Conservation (phyloP, 768 basidiomycete genomes). For the Lactarius hengduanensis region DNA sequence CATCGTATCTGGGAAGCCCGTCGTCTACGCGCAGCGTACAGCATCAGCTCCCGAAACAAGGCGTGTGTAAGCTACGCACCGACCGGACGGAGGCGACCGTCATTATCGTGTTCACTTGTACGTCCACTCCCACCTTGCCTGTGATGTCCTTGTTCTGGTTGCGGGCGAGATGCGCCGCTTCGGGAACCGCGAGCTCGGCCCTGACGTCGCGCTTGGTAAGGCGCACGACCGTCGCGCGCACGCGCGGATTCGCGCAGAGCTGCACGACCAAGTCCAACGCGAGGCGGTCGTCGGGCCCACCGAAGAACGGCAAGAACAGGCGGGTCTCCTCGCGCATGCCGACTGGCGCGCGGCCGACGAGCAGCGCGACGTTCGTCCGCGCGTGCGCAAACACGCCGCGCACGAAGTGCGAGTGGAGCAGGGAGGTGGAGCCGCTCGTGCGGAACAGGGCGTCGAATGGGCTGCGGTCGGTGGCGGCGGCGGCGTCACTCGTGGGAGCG, state of each 20-base stretch:
- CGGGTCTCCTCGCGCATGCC: conserved; percentile 47
- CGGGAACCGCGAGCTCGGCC: conserved; percentile 15
- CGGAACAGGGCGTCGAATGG: conserved; percentile 74
- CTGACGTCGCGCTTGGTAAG: conserved; percentile 50
- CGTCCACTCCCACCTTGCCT: conserved; percentile 25
- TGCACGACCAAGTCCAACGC: conserved; percentile 84
- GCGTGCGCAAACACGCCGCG: conserved; percentile 75
- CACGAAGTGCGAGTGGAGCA: conserved; percentile 79
- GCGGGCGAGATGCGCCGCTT: conserved; percentile 32
- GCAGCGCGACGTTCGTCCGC: conserved; percentile 75
- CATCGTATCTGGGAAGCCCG: conserved; percentile 62
- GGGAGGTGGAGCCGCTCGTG: conserved; percentile 46
- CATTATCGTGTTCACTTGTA: conserved; percentile 39
- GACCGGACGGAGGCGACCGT: conserved; percentile 41
- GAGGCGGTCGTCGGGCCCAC: conserved; percentile 89
- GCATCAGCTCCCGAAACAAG: no score
- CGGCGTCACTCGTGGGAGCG: conserved; percentile 25
- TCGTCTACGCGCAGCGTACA: conserved; percentile 18
- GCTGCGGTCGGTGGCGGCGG: conserved; percentile 37
- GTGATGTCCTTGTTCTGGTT: conserved; percentile 20
- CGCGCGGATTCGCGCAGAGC: conserved; percentile 64
- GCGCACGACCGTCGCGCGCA: conserved; percentile 74
- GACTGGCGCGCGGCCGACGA: conserved; percentile 61
- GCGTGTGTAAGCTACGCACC: conserved; percentile 29
- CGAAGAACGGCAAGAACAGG: conserved; percentile 88